Evolutionary conservation across 2,329 filamentous ascomycete genomes (phyloP), one percentile per base, ranked within the genome.

Genomic region (Sclerotinia sclerotiorum): DNA sequence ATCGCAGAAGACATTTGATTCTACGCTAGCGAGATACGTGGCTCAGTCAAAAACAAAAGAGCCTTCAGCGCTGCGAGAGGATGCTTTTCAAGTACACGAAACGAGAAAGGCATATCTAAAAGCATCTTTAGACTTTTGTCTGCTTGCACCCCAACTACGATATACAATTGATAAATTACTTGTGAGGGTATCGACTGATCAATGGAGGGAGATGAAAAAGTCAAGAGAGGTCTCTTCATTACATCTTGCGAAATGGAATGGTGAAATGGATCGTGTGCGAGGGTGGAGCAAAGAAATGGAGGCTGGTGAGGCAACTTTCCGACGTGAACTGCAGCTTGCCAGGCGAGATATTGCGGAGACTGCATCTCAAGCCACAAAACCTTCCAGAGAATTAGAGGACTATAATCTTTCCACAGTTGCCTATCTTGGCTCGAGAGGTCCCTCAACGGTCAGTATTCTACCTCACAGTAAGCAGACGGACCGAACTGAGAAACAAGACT

Each of bases 281-380:
- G 93, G 94, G 44, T 99, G 95, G 95, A 90, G 92, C 68, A 92
- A 90, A 76, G 93, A 97, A 78, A 94, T 99, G 91, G 94, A 97
- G 79, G 85, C 88, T 62, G 90, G 90, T n/a, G 95, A 98, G 79
- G 85, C 87, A 54, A 83, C 89, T 5, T 97, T 98, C 79, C 90
- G 89, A 77, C 84, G 90, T 44, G 94, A 98, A 80, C 83, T 98
- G 39, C 85, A 93, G 69, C 81, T 88, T 46, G 92, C 94, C 2
- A 85, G 94, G 68, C 89, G 90, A 74, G 90, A 95, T 73, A 89
- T 99, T 60, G 92, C 94, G 73, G 92, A 94, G 72, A 85, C 82
- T 68, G 90, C 93, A 0, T 86, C 95, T 73, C 80, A 85, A 19
- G 82, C 84, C 32, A 88, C 87, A 71, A 90, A 92, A 72, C 95